These are phyloP conservation scores for Xylaria multiplex DNA, from an alignment of 2,329 filamentous ascomycete genomes.

Conservation along the genomic window DNA sequence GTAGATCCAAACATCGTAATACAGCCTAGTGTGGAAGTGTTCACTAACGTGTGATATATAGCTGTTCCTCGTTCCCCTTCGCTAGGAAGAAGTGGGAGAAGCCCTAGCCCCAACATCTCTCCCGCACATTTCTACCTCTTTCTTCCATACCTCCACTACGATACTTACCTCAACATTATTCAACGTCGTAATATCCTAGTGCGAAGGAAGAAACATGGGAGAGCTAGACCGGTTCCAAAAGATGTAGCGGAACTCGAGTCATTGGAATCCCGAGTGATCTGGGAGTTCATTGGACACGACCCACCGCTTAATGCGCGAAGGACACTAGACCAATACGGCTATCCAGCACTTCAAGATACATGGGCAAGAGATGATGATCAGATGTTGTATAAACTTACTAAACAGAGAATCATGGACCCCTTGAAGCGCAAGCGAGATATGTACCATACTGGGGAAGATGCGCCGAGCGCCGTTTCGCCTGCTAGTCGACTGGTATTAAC, in stretches of 20 bases:
- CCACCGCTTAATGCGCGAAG: conserved; percentile 70
- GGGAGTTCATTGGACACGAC: conserved; percentile 70
- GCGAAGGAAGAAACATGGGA: conserved; percentile 62
- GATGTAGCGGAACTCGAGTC: conserved; percentile 64
- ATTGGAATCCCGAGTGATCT: conserved; percentile 68
- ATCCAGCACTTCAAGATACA: conserved; percentile 69
- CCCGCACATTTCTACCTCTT: conserved; percentile 60
- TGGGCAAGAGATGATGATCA: conserved; percentile 71
- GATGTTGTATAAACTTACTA: conserved; percentile 74
- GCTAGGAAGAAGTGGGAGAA: conserved; percentile 44
- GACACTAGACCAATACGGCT: conserved; percentile 71
- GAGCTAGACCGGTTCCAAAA: conserved; percentile 65
- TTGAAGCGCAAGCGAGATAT: conserved; percentile 43
- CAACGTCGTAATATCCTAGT: conserved; percentile 65
- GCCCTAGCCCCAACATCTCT: conserved; percentile 39
- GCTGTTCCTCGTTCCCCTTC: conserved; percentile 52
- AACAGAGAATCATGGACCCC: conserved; percentile 52
- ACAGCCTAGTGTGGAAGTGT: background rate
- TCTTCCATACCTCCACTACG: conserved; percentile 71
- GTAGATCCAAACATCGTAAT: conserved; percentile 35
- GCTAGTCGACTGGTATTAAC: conserved; percentile 38
- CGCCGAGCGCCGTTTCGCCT: conserved; percentile 37
- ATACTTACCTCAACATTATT: conserved; percentile 68
- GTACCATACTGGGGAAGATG: conserved; percentile 36
- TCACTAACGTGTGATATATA: conserved; percentile 30